Evolutionary conservation across 768 basidiomycete genomes (phyloP), one percentile per base, ranked within the genome.

Genomic region (Ephemerocybe angulata): DNA sequence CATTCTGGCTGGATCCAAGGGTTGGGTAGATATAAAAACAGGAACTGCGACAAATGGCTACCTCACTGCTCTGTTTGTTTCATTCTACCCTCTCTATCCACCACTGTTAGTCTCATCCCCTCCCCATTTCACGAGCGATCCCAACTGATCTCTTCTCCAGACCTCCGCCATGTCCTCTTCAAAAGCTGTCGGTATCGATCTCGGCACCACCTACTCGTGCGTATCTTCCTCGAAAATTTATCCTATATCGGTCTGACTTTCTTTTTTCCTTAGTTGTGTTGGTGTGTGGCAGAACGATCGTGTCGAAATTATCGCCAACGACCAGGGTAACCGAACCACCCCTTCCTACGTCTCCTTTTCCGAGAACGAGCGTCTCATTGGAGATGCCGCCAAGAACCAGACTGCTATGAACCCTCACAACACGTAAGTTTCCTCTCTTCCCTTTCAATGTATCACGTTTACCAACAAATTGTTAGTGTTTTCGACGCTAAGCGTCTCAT

Each of bases 221-320:
- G 88, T 80, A 11, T 19, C 17, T 29, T 50, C 43, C 52, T 24
- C 28, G 12, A 30, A 28, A 30, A 17, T 12, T 3, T 38, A 21
- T 27, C 21, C 61, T 44, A 54, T 27, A 46, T 28, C 49, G 24
- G 53, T 42, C 57, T 41, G 46, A 41, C 55, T 58, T 33, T 31
- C 54, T 52, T 57, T 60, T 46, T 67, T 52, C 5, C 56, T 27
- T 70, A 94, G 91, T n/a, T 98, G 95, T 74, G 96, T 98, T 65
- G 96, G 91, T 82, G 95, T 98, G 59, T 98, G 95, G 94, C 92
- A 95, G 82, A 94, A 97, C 67, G 96, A 98, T 79, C 91, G 95
- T 70, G 95, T 97, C 61, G 95, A 97, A 77, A 97, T 97, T 79
- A 98, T 98, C 70, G 90, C 90, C 75, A 93, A 93, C 67, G 90